Base-by-base conservation (phyloP, 2,329 filamentous ascomycete genomes). In the Cordyceps javanica region DNA sequence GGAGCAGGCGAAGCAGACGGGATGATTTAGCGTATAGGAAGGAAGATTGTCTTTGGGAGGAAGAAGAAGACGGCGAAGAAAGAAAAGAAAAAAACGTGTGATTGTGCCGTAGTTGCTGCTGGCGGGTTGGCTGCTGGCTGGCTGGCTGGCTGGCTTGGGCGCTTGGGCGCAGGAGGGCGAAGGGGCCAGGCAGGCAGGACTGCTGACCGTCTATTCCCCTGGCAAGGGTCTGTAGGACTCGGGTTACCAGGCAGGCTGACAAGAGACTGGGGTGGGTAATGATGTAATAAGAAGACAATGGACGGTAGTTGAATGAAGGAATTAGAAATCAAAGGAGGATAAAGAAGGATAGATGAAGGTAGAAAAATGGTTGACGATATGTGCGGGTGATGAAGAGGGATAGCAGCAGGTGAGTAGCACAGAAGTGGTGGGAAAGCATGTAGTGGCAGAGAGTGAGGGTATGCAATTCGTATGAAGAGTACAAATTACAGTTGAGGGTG, bases 171-270 rank as follows among this genome's bases (percentile, higher is more conserved):
- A n/a, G 51, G 51, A 32, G 41, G 51, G 41, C 30, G 30, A 55
- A 46, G 38, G n/a, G n/a, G n/a, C 30, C 38, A 41, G 41, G 26
- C 52, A 55, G 52, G 52, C 52, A 55, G 52, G 46, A 55, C 41
- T 36, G 52, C 41, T 55, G 52, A 55, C 52, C 41, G 52, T 55
- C 19, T 55, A 55, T 55, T 55, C 52, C 32, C 52, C 52, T 55
- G 39, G 52, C 52, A 36, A 41, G 52, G 52, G 52, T 45, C 41
- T 36, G 52, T 23, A 28, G 52, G 25, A 14, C 34, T 36, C 34
- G 34, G 34, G n/a, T n/a, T 14, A 32, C 11, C 11, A 23, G 38
- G 26, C 38, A 53, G 50, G 38, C 50, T 53, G 50, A 44, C 50
- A 13, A 53, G 50, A n/a, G 39, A 44, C 39, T 30, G 50, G 50